Evolutionary conservation across 108 stramenopile genomes (phyloP), one percentile per base, ranked within the genome.

Genomic region (Parietichytrium sp.): DNA sequence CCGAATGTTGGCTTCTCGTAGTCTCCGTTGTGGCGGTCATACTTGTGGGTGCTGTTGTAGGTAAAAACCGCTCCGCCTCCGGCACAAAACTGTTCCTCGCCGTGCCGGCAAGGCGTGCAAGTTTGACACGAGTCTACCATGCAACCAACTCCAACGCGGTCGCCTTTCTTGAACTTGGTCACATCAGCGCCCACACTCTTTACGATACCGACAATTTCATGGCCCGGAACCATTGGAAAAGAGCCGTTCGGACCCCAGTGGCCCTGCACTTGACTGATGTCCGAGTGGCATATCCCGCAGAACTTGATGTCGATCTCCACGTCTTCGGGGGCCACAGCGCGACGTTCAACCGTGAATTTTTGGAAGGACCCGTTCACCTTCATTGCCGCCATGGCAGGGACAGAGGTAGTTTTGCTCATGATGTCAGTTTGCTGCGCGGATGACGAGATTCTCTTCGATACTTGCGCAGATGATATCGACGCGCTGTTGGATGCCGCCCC

Each of bases 91-190:
- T 90, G 54, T 72, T 93, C 88, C 6, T 83, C 29, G 45, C 90
- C 89, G 31, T 25, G 33, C 51, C 83, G 27, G 79, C 93, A 93
- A 29, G 54, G 27, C 29, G 85, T 86, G 81, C 93, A 93, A 3
- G 36, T 33, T 18, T 48, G 47, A 79, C 93, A 93, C 3, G 86
- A 81, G 53, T 90, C 89, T 52, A 86, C 86, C 78, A 91, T 61
- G 83, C 91, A 92, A 20, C 90, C 91, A 15, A 93, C 86, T 77
- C 93, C 92, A 7, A 87, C 92, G 3, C 26, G 33, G 54, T 93
- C 92, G 27, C 93, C 91, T 23, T 91, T 87, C 48, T 88, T 84
- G 54, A 92, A 54, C 45, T 91, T 88, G 42, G 84, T 86, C 23
- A 91, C 91, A 0, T 82, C 36, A 2, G 72, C 4, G 29, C 93